phyloP scores from a whole-genome alignment of 129 eudicot species.

The Artemisia annua region DNA sequence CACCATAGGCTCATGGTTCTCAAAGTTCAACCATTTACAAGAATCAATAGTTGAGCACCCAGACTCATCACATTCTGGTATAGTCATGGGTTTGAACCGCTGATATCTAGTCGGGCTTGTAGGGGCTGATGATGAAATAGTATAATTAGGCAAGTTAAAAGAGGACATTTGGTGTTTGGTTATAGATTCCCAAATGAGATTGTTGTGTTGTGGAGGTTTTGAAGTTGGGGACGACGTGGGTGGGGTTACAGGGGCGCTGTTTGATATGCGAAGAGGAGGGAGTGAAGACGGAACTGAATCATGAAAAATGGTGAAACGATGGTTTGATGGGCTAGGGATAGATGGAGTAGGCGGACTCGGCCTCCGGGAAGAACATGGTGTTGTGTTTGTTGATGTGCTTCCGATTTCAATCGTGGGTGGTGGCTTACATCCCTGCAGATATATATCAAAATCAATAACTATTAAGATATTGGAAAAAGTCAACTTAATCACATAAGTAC shows the following conservation, averaged over 20 bases:
- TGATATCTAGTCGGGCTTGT: slow-evolving; percentile 73
- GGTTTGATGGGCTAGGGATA: slow-evolving; percentile 46
- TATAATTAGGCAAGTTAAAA: slow-evolving; percentile 60
- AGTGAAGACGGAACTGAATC: slow-evolving; percentile 65
- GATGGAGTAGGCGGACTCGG: slow-evolving; percentile 83
- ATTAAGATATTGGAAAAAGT: not conserved
- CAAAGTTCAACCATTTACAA: slow-evolving; percentile 80
- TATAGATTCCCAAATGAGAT: slow-evolving; percentile 61
- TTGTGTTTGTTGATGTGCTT: slow-evolving; percentile 69
- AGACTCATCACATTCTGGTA: slow-evolving; percentile 93
- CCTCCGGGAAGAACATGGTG: slow-evolving; percentile 77
- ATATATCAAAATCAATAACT: slow-evolving; percentile 19
- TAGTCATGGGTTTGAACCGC: slow-evolving; percentile 63
- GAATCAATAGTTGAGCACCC: slow-evolving; percentile 79
- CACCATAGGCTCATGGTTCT: slow-evolving; percentile 39
- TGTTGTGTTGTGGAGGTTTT: slow-evolving; percentile 46
- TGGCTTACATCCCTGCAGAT: slow-evolving; percentile 85
- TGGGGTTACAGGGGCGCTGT: slow-evolving; percentile 96
- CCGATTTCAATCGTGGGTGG: slow-evolving; percentile 62
- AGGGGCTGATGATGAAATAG: slow-evolving; percentile 68
- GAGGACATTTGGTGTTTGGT: slow-evolving; percentile 68
- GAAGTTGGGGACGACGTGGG: slow-evolving; percentile 81
- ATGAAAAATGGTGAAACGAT: slow-evolving; percentile 58
- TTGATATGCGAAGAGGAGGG: slow-evolving; percentile 89
- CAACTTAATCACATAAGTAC: not conserved